Conservation (phyloP, 768 basidiomycete genomes). For the Boletus rubroflammeus region DNA sequence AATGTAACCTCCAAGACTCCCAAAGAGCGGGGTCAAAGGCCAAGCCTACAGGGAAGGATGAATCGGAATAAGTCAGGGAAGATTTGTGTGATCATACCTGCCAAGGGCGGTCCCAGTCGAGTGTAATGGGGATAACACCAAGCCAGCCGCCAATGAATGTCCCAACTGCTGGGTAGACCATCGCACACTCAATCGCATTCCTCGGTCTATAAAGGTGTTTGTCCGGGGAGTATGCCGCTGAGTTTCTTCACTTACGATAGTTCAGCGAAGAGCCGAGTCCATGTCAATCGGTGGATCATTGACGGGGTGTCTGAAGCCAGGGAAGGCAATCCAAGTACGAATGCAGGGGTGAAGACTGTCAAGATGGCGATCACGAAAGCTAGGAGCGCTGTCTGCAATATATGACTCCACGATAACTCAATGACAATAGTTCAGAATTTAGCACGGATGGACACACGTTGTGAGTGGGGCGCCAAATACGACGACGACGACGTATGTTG, state of each 20-base stretch:
- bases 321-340: conserved; percentile 62
- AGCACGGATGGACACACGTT: conserved; percentile 38
- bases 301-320: conserved; percentile 41
- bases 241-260: conserved; percentile 56
- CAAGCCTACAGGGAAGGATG: conserved; percentile 54
- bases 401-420: conserved; percentile 37
- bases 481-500: conserved; percentile 49
- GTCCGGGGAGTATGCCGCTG: not conserved
- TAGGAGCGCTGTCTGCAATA: conserved; percentile 62
- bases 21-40: conserved; percentile 76
- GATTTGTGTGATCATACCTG: conserved; percentile 58
- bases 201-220: conserved; percentile 38
- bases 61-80: not conserved
- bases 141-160: conserved; percentile 74
- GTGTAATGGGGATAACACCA: conserved; percentile 78
- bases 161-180: conserved; percentile 78
- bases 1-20: conserved; percentile 67
- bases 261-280: conserved; percentile 80
- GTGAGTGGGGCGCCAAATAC: conserved; percentile 74
- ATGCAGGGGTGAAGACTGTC: conserved; percentile 62
- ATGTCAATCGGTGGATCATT: conserved; percentile 56
- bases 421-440: not conserved
- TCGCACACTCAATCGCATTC: conserved; percentile 68
- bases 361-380: conserved; percentile 66
- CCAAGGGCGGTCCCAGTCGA: conserved; percentile 98